Percentiles rank a stretch among this genome's conserved stretches.
Evolutionary conservation across 495 filamentous ascomycete genomes (phyloP).

Genomic region (Tuber umbilicatum): DNA sequence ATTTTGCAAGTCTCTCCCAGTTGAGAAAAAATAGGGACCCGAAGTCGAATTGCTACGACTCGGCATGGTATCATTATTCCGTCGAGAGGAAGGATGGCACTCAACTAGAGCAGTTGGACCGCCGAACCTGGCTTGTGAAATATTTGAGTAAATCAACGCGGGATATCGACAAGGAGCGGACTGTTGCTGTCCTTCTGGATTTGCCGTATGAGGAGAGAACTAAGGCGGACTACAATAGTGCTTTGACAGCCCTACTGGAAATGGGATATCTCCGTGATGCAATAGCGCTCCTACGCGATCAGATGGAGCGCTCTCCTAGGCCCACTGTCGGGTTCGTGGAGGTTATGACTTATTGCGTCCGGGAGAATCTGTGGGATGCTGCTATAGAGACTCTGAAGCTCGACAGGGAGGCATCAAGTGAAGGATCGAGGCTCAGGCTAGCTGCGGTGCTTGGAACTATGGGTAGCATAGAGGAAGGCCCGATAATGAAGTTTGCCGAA

Average conservation of each 20-base stretch:
- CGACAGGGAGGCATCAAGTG: background rate
- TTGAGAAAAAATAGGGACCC: slow-evolving; percentile 10
- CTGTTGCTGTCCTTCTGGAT: slow-evolving; percentile 22
- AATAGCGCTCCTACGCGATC: background rate
- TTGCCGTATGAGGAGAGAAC: slow-evolving; percentile 9
- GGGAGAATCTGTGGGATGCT: background rate
- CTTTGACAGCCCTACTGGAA: background rate
- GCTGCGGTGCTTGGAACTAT: background rate
- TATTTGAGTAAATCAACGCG: slow-evolving; percentile 26
- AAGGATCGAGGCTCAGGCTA: background rate
- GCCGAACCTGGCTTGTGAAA: slow-evolving; percentile 19
- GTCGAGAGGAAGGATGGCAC: slow-evolving; percentile 20
- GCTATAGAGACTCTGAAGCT: background rate
- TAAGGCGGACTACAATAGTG: background rate
- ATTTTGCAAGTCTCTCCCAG: slow-evolving; percentile 22
- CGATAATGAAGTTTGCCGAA: background rate
- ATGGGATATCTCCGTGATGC: background rate
- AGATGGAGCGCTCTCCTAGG: background rate
- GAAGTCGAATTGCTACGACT: slow-evolving; percentile 17
- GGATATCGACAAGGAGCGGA: slow-evolving; percentile 29
- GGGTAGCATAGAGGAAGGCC: background rate
- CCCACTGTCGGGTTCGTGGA: background rate
- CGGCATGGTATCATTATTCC: slow-evolving; percentile 38
- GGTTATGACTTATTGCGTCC: background rate
- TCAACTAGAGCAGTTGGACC: background rate